Evolutionary conservation across 2,329 filamentous ascomycete species (phyloP).

Genomic region (Claviceps pusilla): DNA sequence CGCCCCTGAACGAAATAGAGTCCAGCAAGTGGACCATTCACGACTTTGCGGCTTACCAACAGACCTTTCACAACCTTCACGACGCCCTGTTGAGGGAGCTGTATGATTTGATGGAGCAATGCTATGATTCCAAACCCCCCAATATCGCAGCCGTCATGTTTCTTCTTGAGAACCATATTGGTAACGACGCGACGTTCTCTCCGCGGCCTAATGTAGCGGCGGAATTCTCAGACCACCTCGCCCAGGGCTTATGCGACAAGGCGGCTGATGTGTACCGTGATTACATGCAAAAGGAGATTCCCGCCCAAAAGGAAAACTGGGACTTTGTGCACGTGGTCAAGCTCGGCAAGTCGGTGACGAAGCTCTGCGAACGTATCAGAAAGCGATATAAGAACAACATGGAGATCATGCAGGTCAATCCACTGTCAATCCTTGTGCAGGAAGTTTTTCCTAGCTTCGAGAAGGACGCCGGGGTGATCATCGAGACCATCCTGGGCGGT

Average conservation of each 20-base stretch:
- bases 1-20: slow-evolving; percentile 40
- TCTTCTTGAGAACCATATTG: slow-evolving; percentile 68
- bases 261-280: slow-evolving; percentile 67
- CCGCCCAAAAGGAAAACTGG: slow-evolving; percentile 68
- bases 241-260: slow-evolving; percentile 56
- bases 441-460: slow-evolving; percentile 84
- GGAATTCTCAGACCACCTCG: slow-evolving; percentile 56
- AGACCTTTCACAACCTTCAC: slow-evolving; percentile 58
- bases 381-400: slow-evolving; percentile 84
- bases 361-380: slow-evolving; percentile 73
- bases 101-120: slow-evolving; percentile 72
- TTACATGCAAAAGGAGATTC: slow-evolving; percentile 66
- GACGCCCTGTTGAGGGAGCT: slow-evolving; percentile 75
- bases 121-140: slow-evolving; percentile 78
- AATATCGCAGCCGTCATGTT: slow-evolving; percentile 67
- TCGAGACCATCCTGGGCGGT: slow-evolving; percentile 63
- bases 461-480: slow-evolving; percentile 71
- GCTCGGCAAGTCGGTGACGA: slow-evolving; percentile 72
- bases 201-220: slow-evolving; percentile 54
- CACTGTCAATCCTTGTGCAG: slow-evolving; percentile 56
- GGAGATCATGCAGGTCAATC: slow-evolving; percentile 63
- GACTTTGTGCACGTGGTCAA: slow-evolving; percentile 82
- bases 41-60: slow-evolving; percentile 58
- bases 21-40: slow-evolving; percentile 51
- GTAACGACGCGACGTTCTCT: slow-evolving; percentile 60